Base-by-base conservation (phyloP, 1,139 yeast species). In the Suhomyces bribrorum region DNA sequence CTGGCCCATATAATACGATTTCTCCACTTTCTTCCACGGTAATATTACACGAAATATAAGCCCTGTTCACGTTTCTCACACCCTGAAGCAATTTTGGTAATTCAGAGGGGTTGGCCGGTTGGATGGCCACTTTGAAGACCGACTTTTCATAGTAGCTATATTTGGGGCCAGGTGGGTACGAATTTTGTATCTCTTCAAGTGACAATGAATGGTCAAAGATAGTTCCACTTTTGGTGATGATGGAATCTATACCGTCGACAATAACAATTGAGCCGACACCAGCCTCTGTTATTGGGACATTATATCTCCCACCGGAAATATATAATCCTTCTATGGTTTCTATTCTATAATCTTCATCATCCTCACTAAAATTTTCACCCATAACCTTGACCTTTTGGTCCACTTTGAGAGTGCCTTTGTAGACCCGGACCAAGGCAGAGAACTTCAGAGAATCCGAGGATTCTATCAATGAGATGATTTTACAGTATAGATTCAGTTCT, bases 21-120 rank as follows among this genome's bases (percentile, higher is more conserved):
- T 90, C 97, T 1, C 97, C 97, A 40, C 90, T 84, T 49, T 86
- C 95, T 57, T 88, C 96, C 1, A 86, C 90, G 46, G 75, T 79
- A 6, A 87, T 67, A 20, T 73, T 72, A 26, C 82, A 70, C 5
- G 90, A 81, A 11, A 86, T 73, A 53, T 86, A 90, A 1, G 83
- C 66, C 47, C 77, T 79, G 47, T 76, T 76, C 17, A 85, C 66
- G 41, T 72, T 77, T 44, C 85, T 69, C 35, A 92, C 64, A 0
- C 90, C 89, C 14, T 78, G 83, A 12, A 84, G 65, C 54, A 90
- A 68, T 44, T 76, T 75, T 0, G 95, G 94, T 16, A 86, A 64
- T 40, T 90, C 95, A 0, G 87, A 75, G 0, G 96, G 96, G 25
- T 75, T 72, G 14, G 75, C 71, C 0, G 97, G 95, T 50, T 89